Evolutionary conservation across 2,329 filamentous ascomycete genomes (phyloP).

Genomic region (Conoideocrella luteorostrata): DNA sequence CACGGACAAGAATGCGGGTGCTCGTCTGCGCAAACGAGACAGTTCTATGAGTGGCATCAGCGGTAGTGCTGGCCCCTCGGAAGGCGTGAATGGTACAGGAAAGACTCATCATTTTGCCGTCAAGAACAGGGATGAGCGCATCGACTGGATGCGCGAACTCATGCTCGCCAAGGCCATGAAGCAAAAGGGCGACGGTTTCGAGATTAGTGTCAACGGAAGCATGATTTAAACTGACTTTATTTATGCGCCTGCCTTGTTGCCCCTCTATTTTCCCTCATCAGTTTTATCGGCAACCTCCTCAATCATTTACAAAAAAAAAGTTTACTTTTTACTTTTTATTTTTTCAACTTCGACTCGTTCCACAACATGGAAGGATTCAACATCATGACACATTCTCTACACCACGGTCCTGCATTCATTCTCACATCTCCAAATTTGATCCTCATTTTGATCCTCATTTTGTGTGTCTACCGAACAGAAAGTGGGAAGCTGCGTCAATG

Average conservation of each 20-base stretch:
- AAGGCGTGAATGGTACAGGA: constrained; percentile 53
- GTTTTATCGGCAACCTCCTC: too few species aligned
- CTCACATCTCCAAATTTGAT: too few species aligned
- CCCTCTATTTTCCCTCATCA: background rate
- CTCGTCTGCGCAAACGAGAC: constrained; percentile 47
- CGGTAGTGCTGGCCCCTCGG: constrained; percentile 24
- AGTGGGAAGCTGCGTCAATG: too few species aligned
- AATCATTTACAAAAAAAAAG: too few species aligned
- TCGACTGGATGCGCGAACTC: constrained; percentile 94
- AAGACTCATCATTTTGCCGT: constrained; percentile 96
- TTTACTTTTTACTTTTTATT: too few species aligned
- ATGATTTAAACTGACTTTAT: constrained; percentile 51
- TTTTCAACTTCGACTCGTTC: too few species aligned
- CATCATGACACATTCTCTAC: too few species aligned
- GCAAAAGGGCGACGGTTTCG: constrained; percentile 77
- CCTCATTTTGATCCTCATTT: too few species aligned
- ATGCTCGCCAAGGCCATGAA: constrained; percentile 85
- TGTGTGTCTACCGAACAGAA: too few species aligned
- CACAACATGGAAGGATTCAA: too few species aligned
- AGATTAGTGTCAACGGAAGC: constrained; percentile 75
- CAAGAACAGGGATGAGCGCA: constrained; percentile 77
- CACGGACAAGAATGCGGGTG: constrained; percentile 47
- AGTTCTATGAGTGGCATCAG: constrained; percentile 33
- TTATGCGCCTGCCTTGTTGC: too few species aligned
- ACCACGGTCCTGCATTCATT: too few species aligned